phyloP scores from a whole-genome alignment of 2,329 filamentous ascomycete species.

The Fusarium tricinctum region DNA sequence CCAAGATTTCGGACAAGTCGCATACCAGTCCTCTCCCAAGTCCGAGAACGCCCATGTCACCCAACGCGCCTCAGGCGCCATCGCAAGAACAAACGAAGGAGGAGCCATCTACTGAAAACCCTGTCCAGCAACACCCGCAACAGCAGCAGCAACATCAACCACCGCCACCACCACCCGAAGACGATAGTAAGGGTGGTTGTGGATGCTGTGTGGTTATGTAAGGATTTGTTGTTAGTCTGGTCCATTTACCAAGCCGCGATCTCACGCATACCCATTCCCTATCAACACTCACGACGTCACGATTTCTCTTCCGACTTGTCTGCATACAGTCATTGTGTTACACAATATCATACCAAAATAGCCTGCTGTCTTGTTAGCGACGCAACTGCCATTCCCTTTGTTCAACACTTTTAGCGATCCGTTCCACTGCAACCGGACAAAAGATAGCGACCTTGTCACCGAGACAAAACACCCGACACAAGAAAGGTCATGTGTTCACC shows the following conservation, averaged over 20 bases:
- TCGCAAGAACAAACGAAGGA: conserved; percentile 41
- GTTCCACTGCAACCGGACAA: conserved; percentile 33
- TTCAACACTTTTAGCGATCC: conserved; percentile 40
- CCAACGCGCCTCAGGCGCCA: conserved; percentile 52
- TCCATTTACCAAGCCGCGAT: conserved; percentile 12
- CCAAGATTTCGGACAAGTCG: conserved; percentile 64
- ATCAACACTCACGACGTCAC: conserved; percentile 51
- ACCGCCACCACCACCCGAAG: conserved; percentile 44
- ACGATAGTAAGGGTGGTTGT: conserved; percentile 61
- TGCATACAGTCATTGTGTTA: conserved; percentile 53
- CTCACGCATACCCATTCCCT: conserved; percentile 27
- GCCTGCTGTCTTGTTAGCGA: conserved; percentile 48
- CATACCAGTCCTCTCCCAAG: conserved; percentile 58
- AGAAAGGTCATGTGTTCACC: conserved; percentile 34
- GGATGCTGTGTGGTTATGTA: conserved; percentile 68
- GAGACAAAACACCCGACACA: conserved; percentile 15
- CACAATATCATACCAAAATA: conserved; percentile 43
- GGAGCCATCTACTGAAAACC: conserved; percentile 28
- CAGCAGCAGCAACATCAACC: conserved; percentile 10
- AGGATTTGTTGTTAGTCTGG: conserved; percentile 16
- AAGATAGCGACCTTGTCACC: conserved; percentile 35
- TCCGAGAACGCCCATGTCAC: conserved; percentile 59
- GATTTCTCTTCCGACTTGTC: conserved; percentile 48
- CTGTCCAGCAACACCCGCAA: conserved; percentile 28
- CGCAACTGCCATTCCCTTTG: conserved; percentile 49